These are phyloP conservation scores for Melaleuca alternifolia DNA, from an alignment of 345 rosid genomes.

Conservation along the genomic window DNA sequence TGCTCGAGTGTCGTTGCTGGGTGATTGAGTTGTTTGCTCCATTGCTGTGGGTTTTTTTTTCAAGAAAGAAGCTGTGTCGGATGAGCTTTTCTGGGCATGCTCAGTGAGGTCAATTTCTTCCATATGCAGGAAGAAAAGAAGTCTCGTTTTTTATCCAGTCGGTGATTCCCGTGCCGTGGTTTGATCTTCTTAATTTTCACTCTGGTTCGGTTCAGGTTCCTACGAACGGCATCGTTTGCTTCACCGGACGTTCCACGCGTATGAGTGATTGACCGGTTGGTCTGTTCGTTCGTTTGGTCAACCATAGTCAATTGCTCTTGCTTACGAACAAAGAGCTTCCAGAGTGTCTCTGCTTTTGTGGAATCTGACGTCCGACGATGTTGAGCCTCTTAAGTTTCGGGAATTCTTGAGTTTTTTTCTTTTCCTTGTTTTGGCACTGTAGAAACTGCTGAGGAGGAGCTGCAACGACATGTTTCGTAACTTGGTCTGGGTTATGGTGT, in stretches of 20 bases:
- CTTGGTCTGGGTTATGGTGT: background rate
- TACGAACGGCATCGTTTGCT: background rate
- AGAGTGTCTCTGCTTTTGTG: background rate
- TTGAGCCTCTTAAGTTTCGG: background rate
- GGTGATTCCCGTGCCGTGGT: background rate
- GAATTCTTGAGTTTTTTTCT: background rate
- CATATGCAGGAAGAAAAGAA: background rate
- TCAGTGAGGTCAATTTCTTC: background rate
- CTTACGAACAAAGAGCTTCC: background rate
- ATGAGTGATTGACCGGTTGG: slow-evolving; percentile 14
- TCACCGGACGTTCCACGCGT: slow-evolving; percentile 2
- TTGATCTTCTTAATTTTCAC: background rate
- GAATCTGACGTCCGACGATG: background rate
- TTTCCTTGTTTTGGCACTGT: background rate
- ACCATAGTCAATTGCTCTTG: background rate
- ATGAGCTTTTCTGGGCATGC: background rate
- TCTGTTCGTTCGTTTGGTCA: background rate
- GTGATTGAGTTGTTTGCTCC: background rate
- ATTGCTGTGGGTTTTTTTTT: background rate
- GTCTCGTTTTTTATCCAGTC: background rate
- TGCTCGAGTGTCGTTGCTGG: background rate
- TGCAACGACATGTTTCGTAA: background rate
- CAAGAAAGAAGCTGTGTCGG: background rate
- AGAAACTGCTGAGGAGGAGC: background rate
- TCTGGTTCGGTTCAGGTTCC: background rate